phyloP scores from a whole-genome alignment of 495 filamentous ascomycete genomes.

The Lepraria neglecta region DNA sequence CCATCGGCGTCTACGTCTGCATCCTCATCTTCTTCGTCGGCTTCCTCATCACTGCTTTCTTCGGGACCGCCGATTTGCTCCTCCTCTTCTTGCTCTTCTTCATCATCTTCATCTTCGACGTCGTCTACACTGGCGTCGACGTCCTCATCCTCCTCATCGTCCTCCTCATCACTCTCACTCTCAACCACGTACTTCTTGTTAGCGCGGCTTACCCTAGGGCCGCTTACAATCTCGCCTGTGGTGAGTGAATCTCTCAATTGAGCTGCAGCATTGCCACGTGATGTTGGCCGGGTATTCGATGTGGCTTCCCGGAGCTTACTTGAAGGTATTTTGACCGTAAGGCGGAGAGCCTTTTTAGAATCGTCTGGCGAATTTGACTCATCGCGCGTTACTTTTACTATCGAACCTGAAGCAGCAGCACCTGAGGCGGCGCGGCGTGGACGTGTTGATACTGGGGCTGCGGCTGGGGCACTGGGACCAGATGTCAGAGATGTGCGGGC shows the following conservation, averaged over 20 bases:
- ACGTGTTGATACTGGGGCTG: conserved; percentile 25
- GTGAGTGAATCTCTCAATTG: conserved; percentile 24
- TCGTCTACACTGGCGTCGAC: conserved; percentile 45
- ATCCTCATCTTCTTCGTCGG: conserved; percentile 48
- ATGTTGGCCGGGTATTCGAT: conserved; percentile 27
- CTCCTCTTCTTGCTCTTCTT: conserved; percentile 55
- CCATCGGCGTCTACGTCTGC: conserved; percentile 33
- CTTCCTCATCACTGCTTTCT: conserved; percentile 45
- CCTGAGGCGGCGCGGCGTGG: conserved; percentile 28
- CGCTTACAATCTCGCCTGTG: conserved; percentile 47
- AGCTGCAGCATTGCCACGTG: conserved; percentile 26
- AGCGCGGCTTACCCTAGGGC: conserved; percentile 55
- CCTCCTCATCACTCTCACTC: conserved; percentile 49
- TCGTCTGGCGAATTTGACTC: conserved; percentile 50
- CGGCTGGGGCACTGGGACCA: conserved; percentile 33
- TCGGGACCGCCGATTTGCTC: conserved; percentile 24
- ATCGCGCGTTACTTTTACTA: conserved; percentile 51
- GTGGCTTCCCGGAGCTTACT: conserved; percentile 77
- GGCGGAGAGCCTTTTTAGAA: conserved; percentile 57
- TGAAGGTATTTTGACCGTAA: conserved; percentile 80
- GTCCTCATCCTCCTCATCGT: conserved; percentile 43
- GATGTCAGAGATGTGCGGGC: conserved; percentile 40
- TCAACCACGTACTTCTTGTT: conserved; percentile 66
- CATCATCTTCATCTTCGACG: conserved; percentile 35
- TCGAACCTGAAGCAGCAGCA: conserved; percentile 28